Percentiles rank a stretch among this genome's conserved stretches.
These are phyloP conservation scores for Exsudoporus frostii DNA, from an alignment of 768 basidiomycete genomes.

Conservation along the genomic window DNA sequence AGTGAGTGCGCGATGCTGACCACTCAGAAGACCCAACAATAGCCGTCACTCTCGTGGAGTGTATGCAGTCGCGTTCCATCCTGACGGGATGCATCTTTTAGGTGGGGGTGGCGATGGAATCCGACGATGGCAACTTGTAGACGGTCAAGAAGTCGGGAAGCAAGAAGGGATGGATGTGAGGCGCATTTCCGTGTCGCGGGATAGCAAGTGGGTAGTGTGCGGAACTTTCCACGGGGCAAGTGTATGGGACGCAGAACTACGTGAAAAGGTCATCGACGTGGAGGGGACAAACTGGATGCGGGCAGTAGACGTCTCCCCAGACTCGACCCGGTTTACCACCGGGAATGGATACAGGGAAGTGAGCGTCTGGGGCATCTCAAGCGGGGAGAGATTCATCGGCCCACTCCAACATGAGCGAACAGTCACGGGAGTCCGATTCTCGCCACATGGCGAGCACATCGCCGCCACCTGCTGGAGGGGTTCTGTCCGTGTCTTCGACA, in stretches of 20 bases:
- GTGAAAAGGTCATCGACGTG: not conserved
- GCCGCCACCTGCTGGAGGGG: accelerated
- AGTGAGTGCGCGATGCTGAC: not conserved
- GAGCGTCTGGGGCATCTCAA: not conserved
- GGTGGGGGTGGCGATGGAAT: not conserved
- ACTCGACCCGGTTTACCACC: not conserved
- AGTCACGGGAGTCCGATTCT: not conserved
- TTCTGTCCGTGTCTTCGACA: not conserved
- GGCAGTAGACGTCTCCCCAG: not conserved
- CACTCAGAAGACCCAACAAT: not conserved
- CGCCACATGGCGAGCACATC: not conserved
- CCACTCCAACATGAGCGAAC: not conserved
- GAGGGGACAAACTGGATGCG: accelerated
- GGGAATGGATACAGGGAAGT: not conserved
- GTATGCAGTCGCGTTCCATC: not conserved
- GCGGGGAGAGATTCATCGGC: not conserved
- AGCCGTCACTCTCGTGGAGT: not conserved
- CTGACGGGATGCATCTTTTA: not conserved
- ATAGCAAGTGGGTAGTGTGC: not conserved
- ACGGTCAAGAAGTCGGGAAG: not conserved
- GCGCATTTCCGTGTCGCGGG: not conserved
- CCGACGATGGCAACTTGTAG: not conserved
- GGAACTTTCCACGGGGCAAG: not conserved
- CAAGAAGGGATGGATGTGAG: not conserved
- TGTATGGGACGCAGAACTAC: not conserved